Evolutionary conservation across 2,329 filamentous ascomycete genomes (phyloP).

Genomic region (Nemania sp.): DNA sequence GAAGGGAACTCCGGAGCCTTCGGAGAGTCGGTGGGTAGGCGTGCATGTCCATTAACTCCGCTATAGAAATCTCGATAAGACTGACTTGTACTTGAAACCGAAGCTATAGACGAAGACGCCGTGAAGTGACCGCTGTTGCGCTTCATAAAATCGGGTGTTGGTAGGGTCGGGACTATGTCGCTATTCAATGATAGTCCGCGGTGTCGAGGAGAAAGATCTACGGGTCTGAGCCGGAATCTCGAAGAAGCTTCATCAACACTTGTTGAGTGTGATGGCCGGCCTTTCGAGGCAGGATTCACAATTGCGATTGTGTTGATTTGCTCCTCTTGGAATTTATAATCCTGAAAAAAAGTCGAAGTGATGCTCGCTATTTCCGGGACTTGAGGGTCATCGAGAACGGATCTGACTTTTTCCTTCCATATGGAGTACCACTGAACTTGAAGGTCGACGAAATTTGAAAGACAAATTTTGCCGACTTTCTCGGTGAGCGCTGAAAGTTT

Average conservation of each 20-base stretch:
- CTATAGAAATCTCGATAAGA: conserved; percentile 60
- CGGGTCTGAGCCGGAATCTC: conserved; percentile 53
- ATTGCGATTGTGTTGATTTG: conserved; percentile 73
- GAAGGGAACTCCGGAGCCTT: conserved; percentile 57
- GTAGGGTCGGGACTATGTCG: conserved; percentile 64
- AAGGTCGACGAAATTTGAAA: conserved; percentile 81
- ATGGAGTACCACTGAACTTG: conserved; percentile 82
- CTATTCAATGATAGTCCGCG: conserved; percentile 65
- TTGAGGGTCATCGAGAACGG: conserved; percentile 69
- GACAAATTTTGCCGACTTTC: conserved; percentile 78
- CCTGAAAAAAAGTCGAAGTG: conserved; percentile 73
- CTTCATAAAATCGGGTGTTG: conserved; percentile 67
- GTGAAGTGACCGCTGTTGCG: conserved; percentile 69
- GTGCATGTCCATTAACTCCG: conserved; percentile 46
- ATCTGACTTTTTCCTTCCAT: conserved; percentile 81
- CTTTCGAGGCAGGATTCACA: conserved; percentile 72
- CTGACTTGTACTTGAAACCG: conserved; percentile 54
- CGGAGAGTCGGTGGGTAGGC: conserved; percentile 61
- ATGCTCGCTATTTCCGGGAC: conserved; percentile 73
- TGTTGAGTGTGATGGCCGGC: conserved; percentile 60
- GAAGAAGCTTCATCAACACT: conserved; percentile 55
- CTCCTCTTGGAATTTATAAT: conserved; percentile 76
- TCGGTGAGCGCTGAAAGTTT: conserved; percentile 80
- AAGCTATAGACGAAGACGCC: conserved; percentile 56
- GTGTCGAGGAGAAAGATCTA: conserved; percentile 54